A percentile compares a stretch with the other conserved stretches of the same genome.
Evolutionary conservation across 2,329 filamentous ascomycete genomes (phyloP).

Genomic region (Arachnomyces sp.): DNA sequence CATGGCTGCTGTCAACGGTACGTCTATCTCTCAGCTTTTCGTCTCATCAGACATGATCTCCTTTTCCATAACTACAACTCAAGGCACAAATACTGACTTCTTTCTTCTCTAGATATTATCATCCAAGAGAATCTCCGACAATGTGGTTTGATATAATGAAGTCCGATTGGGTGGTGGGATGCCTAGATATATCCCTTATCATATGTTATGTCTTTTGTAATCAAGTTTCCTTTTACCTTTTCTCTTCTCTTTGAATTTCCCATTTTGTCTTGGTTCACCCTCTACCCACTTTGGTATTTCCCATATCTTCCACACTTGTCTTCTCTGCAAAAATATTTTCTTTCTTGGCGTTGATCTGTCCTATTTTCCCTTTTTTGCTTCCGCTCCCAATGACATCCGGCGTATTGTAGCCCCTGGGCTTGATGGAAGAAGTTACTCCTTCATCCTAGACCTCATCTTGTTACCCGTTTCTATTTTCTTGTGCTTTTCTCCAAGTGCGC

Average conservation of each 20-base stretch:
- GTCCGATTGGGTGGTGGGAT: conserved; percentile 13
- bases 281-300: too few relatives aligned
- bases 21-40: too few relatives aligned
- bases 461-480: too few relatives aligned
- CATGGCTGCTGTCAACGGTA: conserved; percentile 98
- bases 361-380: conserved; percentile 15
- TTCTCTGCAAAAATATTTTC: conserved; percentile 20
- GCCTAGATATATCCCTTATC: conserved; percentile 8
- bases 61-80: too few relatives aligned
- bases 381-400: too few relatives aligned
- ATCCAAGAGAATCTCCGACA: conserved; percentile 98
- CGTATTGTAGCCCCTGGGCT: too few relatives aligned
- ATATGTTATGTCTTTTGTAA: conserved; percentile 5
- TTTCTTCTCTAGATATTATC: conserved; percentile 70
- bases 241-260: conserved; percentile 9
- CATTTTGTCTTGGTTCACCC: background rate
- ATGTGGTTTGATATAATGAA: conserved; percentile 84
- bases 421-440: too few relatives aligned
- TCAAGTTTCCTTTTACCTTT: conserved; percentile 15
- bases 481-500: too few relatives aligned
- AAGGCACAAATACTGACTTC: conserved; percentile 1
- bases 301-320: too few relatives aligned
- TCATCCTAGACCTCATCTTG: too few relatives aligned
- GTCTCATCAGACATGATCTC: too few relatives aligned
- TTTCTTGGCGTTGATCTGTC: conserved; percentile 24